Evolutionary conservation across 2,329 filamentous ascomycete genomes (phyloP), one percentile per base, ranked within the genome.

Genomic region (Myriosclerotinia curreyana): DNA sequence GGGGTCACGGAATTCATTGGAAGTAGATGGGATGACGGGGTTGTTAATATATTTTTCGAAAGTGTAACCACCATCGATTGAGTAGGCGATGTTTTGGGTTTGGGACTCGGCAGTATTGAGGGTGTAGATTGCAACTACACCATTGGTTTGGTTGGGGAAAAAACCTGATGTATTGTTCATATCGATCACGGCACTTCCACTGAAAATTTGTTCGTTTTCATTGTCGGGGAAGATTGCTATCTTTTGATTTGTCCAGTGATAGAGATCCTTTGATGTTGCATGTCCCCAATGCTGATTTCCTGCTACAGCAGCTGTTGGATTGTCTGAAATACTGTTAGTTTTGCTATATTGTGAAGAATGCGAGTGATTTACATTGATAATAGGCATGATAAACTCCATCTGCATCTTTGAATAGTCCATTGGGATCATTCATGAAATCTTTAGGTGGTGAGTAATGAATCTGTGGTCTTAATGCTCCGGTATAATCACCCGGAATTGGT

Each of bases 251-350:
- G 77, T 77, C 86, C 86, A 90, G 65, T 83, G 81, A 69, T 86
- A 87, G 1, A 89, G 75, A 69, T 89, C 86, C 17, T 75, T 70
- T 40, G 81, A 85, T 1, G 85, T 88, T 2, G 85, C 85, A 70
- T 89, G 86, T 12, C 86, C 86, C 86, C 86, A 89, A 69, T 88
- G 85, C 70, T 87, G 82, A 66, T 86, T 84, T 1, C 84, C 84
- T 7, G 77, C 81, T 0, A 82, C 78, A 9, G 76, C 74, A 2
- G 71, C 79, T 0, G 77, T 77, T 1, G 82, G 81, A 63, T 83
- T 83, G 68, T 82, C 79, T 80, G 25, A 52, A 63, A 25, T 50
- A 36, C 31, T 52, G 46, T 55, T 38, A 56, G 31, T 25, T 8
- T 36, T 7, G 17, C 31, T 31, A 20, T 17, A 22, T 5, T 20